A percentile compares a stretch with the other conserved stretches of the same genome.
These are phyloP conservation scores for Leptographium radiaticola DNA, from an alignment of 2,329 filamentous ascomycete species.

Conservation along the genomic window DNA sequence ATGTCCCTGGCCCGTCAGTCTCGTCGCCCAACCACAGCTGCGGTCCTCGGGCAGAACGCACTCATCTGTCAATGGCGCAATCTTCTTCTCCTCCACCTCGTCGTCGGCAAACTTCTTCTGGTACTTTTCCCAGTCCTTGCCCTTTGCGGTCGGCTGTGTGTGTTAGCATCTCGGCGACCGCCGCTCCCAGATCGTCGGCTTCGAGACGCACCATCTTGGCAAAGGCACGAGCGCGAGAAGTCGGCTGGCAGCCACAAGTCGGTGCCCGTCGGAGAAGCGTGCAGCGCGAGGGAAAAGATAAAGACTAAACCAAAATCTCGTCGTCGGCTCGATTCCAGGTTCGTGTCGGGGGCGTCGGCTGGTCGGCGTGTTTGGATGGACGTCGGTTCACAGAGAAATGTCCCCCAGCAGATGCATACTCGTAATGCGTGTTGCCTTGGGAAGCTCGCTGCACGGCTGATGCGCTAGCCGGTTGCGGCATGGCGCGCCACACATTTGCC, in stretches of 20 bases:
- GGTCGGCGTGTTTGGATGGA: background rate
- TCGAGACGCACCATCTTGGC: constrained; percentile 1
- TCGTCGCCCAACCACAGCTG: background rate
- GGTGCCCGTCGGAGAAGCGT: background rate
- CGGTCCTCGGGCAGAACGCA: constrained; percentile 31
- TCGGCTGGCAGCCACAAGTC: background rate
- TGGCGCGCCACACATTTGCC: background rate
- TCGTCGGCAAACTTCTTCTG: constrained; percentile 94
- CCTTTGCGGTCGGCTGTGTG: constrained; percentile 81
- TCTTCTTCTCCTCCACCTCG: constrained; percentile 98
- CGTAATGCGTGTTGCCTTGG: constrained; percentile 6
- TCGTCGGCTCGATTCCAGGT: background rate
- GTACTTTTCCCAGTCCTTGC: constrained; percentile 96
- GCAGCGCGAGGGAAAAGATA: background rate
- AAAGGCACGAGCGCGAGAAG: background rate
- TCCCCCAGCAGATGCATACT: background rate
- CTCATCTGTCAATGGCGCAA: constrained; percentile 93
- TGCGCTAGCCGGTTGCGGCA: constrained; percentile 3
- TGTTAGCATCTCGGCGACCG: constrained; percentile 12
- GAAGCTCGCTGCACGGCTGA: constrained; percentile 7
- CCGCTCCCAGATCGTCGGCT: background rate
- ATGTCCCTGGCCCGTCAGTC: constrained; percentile 60
- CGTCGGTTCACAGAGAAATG: background rate
- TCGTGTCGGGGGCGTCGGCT: background rate
- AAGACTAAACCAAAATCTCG: background rate